phyloP scores from a whole-genome alignment of 257 asterid genomes.

The Catharanthus roseus region DNA sequence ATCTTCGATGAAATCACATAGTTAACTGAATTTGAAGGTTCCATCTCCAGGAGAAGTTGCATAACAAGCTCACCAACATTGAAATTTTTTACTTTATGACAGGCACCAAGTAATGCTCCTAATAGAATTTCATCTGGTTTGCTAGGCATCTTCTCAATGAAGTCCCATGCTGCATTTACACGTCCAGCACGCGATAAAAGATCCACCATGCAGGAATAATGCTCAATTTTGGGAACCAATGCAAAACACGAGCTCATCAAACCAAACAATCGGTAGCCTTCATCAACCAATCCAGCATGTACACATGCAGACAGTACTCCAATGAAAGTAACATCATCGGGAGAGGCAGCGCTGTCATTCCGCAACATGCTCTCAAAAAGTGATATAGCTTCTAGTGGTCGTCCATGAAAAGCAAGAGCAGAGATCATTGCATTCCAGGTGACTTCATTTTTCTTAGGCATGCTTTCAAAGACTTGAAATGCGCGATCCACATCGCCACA shows the following conservation, averaged over 20 bases:
- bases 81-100: slow-evolving; percentile 58
- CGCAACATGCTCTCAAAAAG: slow-evolving; percentile 61
- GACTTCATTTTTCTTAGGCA: slow-evolving; percentile 66
- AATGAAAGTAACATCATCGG: slow-evolving; percentile 70
- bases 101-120: slow-evolving; percentile 79
- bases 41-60: slow-evolving; percentile 59
- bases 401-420: slow-evolving; percentile 78
- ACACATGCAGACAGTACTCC: slow-evolving; percentile 86
- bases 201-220: slow-evolving; percentile 88
- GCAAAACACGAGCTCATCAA: slow-evolving; percentile 58
- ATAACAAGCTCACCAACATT: slow-evolving; percentile 71
- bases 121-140: slow-evolving; percentile 71
- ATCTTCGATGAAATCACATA: slow-evolving; percentile 69
- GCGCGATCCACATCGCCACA: slow-evolving; percentile 75
- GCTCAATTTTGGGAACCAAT: slow-evolving; percentile 77
- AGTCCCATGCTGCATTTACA: slow-evolving; percentile 81
- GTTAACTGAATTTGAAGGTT: slow-evolving; percentile 81
- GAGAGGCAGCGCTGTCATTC: slow-evolving; percentile 30
- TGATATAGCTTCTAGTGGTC: slow-evolving; percentile 56
- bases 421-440: slow-evolving; percentile 93
- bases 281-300: slow-evolving; percentile 78
- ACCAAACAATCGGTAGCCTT: slow-evolving; percentile 51
- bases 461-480: slow-evolving; percentile 48
- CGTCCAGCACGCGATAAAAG: slow-evolving; percentile 83
- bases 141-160: slow-evolving; percentile 74